These are phyloP conservation scores for Epichloe sp. DNA, from an alignment of 2,329 filamentous ascomycete species.

Conservation along the genomic window DNA sequence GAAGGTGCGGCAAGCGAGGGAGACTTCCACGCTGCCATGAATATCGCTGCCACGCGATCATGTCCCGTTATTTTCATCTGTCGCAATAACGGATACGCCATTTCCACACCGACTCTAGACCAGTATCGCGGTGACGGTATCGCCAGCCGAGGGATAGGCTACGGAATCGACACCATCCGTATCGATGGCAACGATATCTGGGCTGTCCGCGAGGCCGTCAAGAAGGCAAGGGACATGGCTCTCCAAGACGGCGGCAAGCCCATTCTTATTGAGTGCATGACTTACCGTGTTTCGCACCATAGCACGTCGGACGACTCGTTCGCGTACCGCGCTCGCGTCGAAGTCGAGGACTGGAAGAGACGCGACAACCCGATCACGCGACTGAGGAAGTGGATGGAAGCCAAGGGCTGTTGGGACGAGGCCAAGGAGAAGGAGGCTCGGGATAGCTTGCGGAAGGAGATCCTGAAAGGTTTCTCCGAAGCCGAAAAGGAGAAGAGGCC, in stretches of 20 bases:
- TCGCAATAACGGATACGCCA: constrained; percentile 86
- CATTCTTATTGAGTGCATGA: constrained; percentile 89
- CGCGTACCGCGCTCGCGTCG: constrained; percentile 82
- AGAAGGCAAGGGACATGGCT: constrained; percentile 63
- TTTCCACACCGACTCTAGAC: constrained; percentile 77
- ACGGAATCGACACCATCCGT: constrained; percentile 86
- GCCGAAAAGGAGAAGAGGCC: constrained; percentile 76
- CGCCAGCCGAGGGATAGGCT: constrained; percentile 72
- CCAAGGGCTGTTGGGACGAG: constrained; percentile 72
- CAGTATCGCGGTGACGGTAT: constrained; percentile 90
- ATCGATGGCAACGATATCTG: constrained; percentile 94
- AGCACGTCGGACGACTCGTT: constrained; percentile 96
- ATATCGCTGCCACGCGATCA: constrained; percentile 79
- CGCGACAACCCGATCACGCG: constrained; percentile 80
- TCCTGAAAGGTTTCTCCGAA: constrained; percentile 71
- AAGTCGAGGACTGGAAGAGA: constrained; percentile 92
- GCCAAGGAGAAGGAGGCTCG: constrained; percentile 62
- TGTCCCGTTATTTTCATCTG: constrained; percentile 85
- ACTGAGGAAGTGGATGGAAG: constrained; percentile 82
- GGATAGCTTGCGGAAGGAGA: constrained; percentile 53
- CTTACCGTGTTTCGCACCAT: constrained; percentile 94
- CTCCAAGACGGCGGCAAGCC: constrained; percentile 69
- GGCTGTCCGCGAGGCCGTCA: constrained; percentile 70
- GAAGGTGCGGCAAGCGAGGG: constrained; percentile 85
- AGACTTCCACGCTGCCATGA: constrained; percentile 82